Evolutionary conservation across 768 basidiomycete species (phyloP).

Genomic region (Mrakia gelida): DNA sequence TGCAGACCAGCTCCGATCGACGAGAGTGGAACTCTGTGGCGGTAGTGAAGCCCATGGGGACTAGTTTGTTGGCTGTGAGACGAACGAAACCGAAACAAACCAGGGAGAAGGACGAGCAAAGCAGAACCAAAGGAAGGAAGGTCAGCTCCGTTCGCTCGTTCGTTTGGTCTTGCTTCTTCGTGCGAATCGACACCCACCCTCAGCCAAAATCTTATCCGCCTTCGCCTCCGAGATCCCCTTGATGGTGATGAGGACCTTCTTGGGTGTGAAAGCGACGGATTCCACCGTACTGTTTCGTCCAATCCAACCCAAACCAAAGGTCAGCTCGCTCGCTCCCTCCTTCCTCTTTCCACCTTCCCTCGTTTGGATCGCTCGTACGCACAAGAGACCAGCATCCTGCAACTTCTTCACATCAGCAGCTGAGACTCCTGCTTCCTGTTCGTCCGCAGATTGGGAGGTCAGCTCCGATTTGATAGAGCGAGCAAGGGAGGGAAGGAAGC

Average conservation of each 20-base stretch:
- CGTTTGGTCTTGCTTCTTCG: background rate
- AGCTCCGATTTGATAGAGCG: too few species aligned
- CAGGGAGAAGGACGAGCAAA: too few species aligned
- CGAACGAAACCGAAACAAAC: too few species aligned
- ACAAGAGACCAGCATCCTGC: conserved; percentile 75
- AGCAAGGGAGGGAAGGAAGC: background rate
- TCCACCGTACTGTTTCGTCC: conserved; percentile 75
- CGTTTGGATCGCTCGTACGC: background rate
- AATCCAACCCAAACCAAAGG: background rate
- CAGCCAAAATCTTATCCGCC: conserved; percentile 89
- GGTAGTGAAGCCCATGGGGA: conserved; percentile 95
- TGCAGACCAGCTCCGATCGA: conserved; percentile 88
- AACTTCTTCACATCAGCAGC: conserved; percentile 93
- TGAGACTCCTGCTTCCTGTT: conserved; percentile 79
- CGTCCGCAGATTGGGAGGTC: too few species aligned
- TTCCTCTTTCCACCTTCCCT: background rate
- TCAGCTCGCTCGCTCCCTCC: background rate
- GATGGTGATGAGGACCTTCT: conserved; percentile 81
- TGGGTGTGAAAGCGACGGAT: conserved; percentile 91
- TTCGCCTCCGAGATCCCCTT: conserved; percentile 97
- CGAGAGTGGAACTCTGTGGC: conserved; percentile 96
- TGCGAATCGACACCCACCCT: conserved; percentile 57
- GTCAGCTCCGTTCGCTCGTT: conserved; percentile 3
- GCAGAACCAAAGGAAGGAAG: background rate
- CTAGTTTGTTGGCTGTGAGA: conserved; percentile 77